Base-by-base conservation (phyloP, 2,329 filamentous ascomycete genomes). In the Talaromyces sp. region DNA sequence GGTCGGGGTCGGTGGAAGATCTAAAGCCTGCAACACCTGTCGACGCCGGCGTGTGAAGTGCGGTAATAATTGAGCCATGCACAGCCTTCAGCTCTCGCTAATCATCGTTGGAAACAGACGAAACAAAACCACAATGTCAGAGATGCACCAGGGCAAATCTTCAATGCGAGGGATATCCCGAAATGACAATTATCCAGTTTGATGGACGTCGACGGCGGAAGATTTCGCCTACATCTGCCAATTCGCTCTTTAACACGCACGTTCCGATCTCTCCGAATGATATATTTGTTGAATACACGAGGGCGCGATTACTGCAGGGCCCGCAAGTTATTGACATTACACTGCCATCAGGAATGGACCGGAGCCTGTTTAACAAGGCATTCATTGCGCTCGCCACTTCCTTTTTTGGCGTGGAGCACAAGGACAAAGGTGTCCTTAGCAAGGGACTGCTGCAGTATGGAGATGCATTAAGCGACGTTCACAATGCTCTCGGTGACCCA, bases 381-480 rank as follows among this genome's bases (percentile, higher is more conserved):
- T 60, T 60, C 26, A 5, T 57, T 2, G 55, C 58, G 13, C 55
- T 60, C 1, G 38, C 46, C 5, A 60, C 58, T 1, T 54, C 58
- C 6, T 60, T 60, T 35, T 60, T 60, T 60, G 58, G 58, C 21
- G 21, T 57, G 7, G 58, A 60, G 19, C 58, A 60, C 26, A 57
- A 54, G n/a, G 58, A 60, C 6, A 53, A 57, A 9, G n/a, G 14
- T 1, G 14, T 60, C 26, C 31, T 60, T 13, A 43, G 17, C 31
- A 32, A 32, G 1, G 58, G 58, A 0, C 32, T 60, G 11, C 46
- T 46, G 11, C 58, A 57, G 19, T 60, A 60, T 29, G 58, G 55
- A 5, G 43, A 52, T 17, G 41, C 58, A 4, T 17, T 60, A 9
- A 32, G 43, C 10, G 11, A 27, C 32, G 54, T 60, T 49, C 54